Percentiles rank a stretch among this genome's conserved stretches.
Conservation (phyloP, 345 rosid species). For the Orychophragmus violaceus region DNA sequence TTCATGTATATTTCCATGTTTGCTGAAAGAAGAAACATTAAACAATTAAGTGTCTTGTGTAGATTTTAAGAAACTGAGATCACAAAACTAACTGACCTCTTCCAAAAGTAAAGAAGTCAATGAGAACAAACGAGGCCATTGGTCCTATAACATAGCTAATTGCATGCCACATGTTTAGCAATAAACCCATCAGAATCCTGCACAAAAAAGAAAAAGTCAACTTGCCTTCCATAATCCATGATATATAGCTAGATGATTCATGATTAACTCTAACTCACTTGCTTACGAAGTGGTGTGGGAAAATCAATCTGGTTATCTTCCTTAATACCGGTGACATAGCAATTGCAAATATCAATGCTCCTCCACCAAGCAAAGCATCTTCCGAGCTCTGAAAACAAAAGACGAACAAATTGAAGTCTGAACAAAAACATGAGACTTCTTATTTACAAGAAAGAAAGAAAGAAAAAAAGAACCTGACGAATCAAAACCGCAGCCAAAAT, state of each 20-base stretch:
- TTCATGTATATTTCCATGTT: no score
- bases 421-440: not conserved
- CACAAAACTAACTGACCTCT: no score
- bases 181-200: constrained; percentile 34
- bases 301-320: constrained; percentile 30
- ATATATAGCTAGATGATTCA: not conserved
- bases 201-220: constrained; percentile 25
- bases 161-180: not conserved
- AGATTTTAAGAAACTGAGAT: no score
- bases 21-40: no score
- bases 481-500: not conserved
- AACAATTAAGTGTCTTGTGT: no score
- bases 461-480: no score
- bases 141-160: not conserved
- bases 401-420: not conserved
- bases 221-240: not conserved
- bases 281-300: not conserved
- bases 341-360: constrained; percentile 42
- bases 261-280: not conserved
- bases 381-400: constrained; percentile 51
- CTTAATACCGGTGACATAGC: constrained; percentile 35
- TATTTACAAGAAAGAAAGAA: no score
- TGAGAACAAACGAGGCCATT: no score
- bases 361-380: constrained; percentile 58
- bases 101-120: no score